Evolutionary conservation across 78 protist genomes (phyloP).

Genomic region (Dictyostelium purpureum): DNA sequence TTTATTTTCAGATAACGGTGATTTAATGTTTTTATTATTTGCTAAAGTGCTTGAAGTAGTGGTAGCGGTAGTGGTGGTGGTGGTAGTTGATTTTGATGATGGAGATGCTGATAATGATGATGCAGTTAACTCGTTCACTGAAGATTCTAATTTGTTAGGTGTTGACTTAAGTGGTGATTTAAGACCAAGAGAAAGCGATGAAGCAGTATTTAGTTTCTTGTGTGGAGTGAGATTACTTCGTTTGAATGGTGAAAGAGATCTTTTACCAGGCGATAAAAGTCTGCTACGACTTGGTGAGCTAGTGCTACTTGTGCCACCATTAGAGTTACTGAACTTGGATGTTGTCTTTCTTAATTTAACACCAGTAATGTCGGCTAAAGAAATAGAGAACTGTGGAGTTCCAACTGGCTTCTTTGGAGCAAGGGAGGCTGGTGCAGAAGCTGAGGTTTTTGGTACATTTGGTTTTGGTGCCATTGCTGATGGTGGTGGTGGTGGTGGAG

Average conservation of each 20-base stretch:
- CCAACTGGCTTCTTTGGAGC: not conserved
- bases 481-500: constrained; percentile 40
- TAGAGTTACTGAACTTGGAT: not conserved
- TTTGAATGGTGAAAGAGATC: not conserved
- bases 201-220: not conserved
- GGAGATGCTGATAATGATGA: not conserved
- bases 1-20: too few relatives aligned
- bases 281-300: not conserved
- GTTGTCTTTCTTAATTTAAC: constrained; percentile 57
- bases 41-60: not conserved
- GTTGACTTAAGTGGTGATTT: not conserved
- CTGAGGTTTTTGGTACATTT: not conserved
- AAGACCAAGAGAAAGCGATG: not conserved
- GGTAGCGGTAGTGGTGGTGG: not conserved
- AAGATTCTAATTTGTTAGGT: not conserved
- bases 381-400: constrained; percentile 19
- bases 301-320: too few relatives aligned
- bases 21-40: not conserved
- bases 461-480: not conserved
- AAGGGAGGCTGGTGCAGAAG: not conserved
- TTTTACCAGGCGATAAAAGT: not conserved
- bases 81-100: not conserved
- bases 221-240: not conserved
- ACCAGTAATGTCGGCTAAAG: constrained; percentile 54
- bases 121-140: not conserved